A percentile compares a stretch with the other conserved stretches of the same genome.
Conservation (phyloP, 2,329 filamentous ascomycete species). For the Cytospora mali region DNA sequence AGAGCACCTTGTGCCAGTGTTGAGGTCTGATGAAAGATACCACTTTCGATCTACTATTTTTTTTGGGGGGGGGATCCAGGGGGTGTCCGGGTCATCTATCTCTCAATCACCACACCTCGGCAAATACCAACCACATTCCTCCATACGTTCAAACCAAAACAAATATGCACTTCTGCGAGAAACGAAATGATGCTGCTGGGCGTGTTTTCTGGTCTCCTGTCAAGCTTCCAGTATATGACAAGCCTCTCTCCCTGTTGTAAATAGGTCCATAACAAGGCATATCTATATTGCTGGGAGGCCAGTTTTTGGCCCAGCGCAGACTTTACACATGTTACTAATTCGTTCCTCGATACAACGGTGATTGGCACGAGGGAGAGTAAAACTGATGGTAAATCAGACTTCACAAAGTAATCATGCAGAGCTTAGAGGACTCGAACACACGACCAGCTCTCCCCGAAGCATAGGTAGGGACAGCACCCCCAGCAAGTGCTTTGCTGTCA, state of each 20-base stretch:
- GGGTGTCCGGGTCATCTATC: not conserved
- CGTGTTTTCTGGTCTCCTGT: conserved; percentile 45
- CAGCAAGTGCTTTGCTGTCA: too few relatives aligned
- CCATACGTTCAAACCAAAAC: conserved; percentile 5
- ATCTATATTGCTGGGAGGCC: conserved; percentile 41
- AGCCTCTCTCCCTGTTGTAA: conserved; percentile 31
- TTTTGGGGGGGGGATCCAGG: conserved; percentile 8
- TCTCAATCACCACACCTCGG: not conserved
- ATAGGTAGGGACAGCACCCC: too few relatives aligned
- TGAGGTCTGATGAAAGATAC: conserved; percentile 10
- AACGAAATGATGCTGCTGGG: conserved; percentile 28
- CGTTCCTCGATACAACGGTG: not conserved
- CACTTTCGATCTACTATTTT: conserved; percentile 10
- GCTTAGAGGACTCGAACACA: not conserved
- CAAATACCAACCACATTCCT: conserved; percentile 19
- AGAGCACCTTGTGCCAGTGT: not conserved
- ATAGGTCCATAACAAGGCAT: conserved; percentile 34
- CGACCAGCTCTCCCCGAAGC: not conserved
- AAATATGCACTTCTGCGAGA: not conserved
- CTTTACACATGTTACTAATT: not conserved
- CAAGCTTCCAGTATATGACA: conserved; percentile 32
- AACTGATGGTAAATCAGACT: too few relatives aligned
- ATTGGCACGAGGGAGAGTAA: not conserved
- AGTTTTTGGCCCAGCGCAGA: conserved; percentile 44
- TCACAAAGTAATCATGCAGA: not conserved